Evolutionary conservation across 352 stramenopile species (phyloP).

Genomic region (Thalassiosira delicatula): DNA sequence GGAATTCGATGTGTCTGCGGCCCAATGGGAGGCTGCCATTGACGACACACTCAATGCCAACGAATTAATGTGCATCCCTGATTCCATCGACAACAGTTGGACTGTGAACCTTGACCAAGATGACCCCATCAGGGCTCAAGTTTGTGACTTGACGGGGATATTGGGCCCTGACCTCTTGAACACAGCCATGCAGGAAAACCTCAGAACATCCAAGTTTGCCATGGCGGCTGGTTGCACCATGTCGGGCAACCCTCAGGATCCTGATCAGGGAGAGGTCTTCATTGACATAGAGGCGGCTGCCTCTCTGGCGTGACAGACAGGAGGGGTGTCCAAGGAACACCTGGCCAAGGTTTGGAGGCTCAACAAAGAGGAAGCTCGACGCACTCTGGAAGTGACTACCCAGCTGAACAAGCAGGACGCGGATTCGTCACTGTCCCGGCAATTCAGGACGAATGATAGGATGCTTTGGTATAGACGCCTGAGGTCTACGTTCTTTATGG

Average conservation of each 20-base stretch:
- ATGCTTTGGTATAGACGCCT: slow-evolving; percentile 42
- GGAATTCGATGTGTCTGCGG: not conserved
- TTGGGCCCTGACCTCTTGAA: not conserved
- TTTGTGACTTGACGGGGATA: not conserved
- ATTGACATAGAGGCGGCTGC: not conserved
- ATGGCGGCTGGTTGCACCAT: not conserved
- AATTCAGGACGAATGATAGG: slow-evolving; percentile 55
- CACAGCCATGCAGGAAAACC: not conserved
- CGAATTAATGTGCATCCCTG: not conserved
- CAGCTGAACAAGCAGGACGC: slow-evolving; percentile 26
- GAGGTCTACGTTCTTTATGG: slow-evolving; percentile 55
- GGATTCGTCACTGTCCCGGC: slow-evolving; percentile 34
- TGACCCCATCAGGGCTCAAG: not conserved
- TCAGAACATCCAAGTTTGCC: not conserved
- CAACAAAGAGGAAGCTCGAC: slow-evolving; percentile 33
- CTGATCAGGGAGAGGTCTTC: not conserved
- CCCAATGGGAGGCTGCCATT: not conserved
- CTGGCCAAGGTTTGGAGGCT: slow-evolving; percentile 51
- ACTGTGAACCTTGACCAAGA: not conserved
- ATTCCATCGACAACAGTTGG: not conserved
- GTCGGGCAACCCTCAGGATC: not conserved
- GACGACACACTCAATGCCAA: not conserved
- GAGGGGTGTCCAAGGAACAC: slow-evolving; percentile 34
- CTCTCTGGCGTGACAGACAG: not conserved
- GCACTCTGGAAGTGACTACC: slow-evolving; percentile 48